Percentiles rank a stretch among this genome's conserved stretches.
Evolutionary conservation across 2,329 filamentous ascomycete species (phyloP).

Genomic region (Penicillium olsonii): DNA sequence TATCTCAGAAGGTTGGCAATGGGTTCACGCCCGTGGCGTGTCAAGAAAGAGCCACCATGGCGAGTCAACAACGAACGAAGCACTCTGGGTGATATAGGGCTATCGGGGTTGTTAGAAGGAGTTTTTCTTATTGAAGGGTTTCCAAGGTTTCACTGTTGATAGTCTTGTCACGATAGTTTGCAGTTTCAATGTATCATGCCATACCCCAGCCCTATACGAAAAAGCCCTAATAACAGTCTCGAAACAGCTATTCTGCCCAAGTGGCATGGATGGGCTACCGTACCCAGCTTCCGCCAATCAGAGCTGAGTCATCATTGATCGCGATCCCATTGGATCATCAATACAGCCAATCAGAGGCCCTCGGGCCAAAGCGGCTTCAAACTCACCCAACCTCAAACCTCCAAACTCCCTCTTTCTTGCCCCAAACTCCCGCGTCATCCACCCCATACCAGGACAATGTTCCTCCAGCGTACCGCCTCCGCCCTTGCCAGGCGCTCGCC

Average conservation of each 20-base stretch:
- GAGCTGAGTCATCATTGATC: conserved; percentile 17
- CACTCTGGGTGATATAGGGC: conserved; percentile 13
- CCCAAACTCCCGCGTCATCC: conserved; percentile 28
- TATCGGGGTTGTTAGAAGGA: neutral
- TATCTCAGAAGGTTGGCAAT: conserved; percentile 85
- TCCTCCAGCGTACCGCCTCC: conserved; percentile 50
- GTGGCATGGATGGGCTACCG: conserved; percentile 3
- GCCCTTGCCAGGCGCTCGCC: conserved; percentile 49
- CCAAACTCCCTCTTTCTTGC: conserved; percentile 32
- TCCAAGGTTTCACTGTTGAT: neutral
- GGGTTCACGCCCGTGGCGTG: conserved; percentile 87
- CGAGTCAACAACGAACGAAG: neutral
- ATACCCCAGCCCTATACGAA: conserved; percentile 12
- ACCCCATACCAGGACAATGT: conserved; percentile 43
- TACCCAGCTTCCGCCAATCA: conserved; percentile 16
- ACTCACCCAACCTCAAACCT: conserved; percentile 38
- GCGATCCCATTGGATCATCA: conserved; percentile 9
- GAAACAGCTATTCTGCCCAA: conserved; percentile 14
- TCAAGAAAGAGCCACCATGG: conserved; percentile 68
- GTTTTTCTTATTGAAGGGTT: neutral
- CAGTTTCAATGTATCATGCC: neutral
- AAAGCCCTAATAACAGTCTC: conserved; percentile 18
- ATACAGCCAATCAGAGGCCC: conserved; percentile 21
- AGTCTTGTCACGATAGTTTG: neutral
- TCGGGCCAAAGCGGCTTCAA: conserved; percentile 44